These are phyloP conservation scores for Schizochytrium sp. DNA, from an alignment of 108 stramenopile genomes.

Conservation along the genomic window DNA sequence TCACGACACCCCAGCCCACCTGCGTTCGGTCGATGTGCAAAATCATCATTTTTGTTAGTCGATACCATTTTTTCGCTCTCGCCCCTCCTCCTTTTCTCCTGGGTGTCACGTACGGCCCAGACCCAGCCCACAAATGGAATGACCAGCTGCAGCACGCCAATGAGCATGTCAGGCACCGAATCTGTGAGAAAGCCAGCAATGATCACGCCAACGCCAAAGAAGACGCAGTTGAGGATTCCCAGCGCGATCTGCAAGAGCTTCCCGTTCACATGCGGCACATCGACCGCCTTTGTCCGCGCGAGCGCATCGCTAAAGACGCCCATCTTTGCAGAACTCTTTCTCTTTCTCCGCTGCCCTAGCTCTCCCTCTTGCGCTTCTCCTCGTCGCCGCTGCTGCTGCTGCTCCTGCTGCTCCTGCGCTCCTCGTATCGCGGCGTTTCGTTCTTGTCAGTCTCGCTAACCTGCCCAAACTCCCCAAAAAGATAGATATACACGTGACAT, in stretches of 20 bases:
- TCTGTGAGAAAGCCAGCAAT: background rate
- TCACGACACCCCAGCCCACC: background rate
- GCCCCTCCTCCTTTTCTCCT: background rate
- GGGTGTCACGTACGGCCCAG: background rate
- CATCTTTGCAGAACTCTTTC: background rate
- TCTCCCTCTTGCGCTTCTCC: background rate
- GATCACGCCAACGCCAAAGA: constrained; percentile 5
- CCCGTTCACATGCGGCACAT: background rate
- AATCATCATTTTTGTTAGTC: background rate
- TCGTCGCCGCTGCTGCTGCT: background rate
- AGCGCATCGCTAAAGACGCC: background rate
- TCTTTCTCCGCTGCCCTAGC: background rate
- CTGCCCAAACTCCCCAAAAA: too few relatives aligned
- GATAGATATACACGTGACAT: too few relatives aligned
- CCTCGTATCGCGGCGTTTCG: too few relatives aligned
- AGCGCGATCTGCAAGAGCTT: constrained; percentile 10
- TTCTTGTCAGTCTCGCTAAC: too few relatives aligned
- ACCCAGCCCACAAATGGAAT: constrained; percentile 7
- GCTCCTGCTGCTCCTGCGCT: background rate
- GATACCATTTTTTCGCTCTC: background rate
- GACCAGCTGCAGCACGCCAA: background rate
- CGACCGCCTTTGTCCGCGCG: background rate
- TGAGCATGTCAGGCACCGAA: background rate
- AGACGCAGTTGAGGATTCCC: background rate
- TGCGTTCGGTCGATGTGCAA: background rate